Percentiles rank a stretch among this genome's conserved stretches.
Conservation (phyloP, 2,329 filamentous ascomycete species). For the Verticillium klebahnii region DNA sequence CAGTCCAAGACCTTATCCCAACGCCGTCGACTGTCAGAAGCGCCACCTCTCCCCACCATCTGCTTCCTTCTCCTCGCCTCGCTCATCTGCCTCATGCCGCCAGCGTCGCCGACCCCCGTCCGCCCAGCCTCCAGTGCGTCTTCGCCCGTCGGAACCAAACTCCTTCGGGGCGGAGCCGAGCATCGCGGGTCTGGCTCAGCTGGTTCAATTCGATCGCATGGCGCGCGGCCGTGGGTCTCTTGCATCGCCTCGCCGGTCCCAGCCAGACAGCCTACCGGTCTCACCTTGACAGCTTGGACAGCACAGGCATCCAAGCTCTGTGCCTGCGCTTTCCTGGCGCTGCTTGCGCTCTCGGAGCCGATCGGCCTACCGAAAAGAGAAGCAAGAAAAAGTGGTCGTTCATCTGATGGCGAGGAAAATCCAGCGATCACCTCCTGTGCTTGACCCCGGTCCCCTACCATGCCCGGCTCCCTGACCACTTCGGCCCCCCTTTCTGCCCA, state of each 20-base stretch:
- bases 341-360: background rate
- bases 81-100: background rate
- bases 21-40: background rate
- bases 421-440: background rate
- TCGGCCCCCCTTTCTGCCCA: background rate
- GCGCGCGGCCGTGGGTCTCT: background rate
- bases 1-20: background rate
- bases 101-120: background rate
- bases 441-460: background rate
- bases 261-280: background rate
- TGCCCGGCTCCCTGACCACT: background rate
- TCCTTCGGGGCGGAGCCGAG: background rate
- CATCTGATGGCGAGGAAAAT: background rate
- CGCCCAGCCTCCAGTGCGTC: background rate
- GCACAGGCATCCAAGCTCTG: background rate
- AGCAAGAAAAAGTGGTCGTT: background rate
- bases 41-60: background rate
- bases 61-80: background rate
- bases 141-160: background rate
- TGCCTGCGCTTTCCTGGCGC: background rate
- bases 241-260: background rate
- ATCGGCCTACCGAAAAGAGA: background rate
- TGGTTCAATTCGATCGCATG: background rate
- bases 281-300: background rate
- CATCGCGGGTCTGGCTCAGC: background rate